phyloP scores from a whole-genome alignment of 305 asterid species.

The Fraxinus xanthoxyloides region DNA sequence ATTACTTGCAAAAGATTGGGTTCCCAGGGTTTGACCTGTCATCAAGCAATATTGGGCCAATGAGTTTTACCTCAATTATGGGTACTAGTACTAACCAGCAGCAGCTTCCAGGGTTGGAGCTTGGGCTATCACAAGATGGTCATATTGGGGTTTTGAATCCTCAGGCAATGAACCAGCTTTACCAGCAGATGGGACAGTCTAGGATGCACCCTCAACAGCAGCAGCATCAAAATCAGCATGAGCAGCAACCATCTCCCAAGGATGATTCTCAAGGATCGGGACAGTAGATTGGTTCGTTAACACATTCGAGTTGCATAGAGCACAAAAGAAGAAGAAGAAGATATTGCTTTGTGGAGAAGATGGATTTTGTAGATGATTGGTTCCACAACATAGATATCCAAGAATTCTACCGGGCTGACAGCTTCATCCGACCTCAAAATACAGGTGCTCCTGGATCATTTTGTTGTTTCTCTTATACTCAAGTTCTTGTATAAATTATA shows the following conservation, averaged over 20 bases:
- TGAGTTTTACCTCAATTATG: conserved; percentile 55
- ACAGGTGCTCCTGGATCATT: conserved; percentile 29
- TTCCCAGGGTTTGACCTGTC: conserved; percentile 57
- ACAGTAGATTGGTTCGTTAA: conserved; percentile 28
- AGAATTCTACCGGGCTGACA: conserved; percentile 16
- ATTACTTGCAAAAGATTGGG: conserved; percentile 49
- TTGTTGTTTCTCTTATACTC: background rate
- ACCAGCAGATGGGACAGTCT: conserved; percentile 54
- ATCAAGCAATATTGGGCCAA: conserved; percentile 30
- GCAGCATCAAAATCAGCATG: conserved; percentile 14
- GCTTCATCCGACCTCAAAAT: conserved; percentile 28
- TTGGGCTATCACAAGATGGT: conserved; percentile 71
- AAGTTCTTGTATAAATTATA: conserved; percentile 29
- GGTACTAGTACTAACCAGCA: conserved; percentile 40
- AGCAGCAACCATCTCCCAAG: conserved; percentile 42
- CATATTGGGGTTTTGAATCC: conserved; percentile 50
- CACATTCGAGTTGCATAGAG: background rate
- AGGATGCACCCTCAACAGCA: conserved; percentile 31
- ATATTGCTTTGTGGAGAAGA: conserved; percentile 1
- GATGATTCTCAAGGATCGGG: conserved; percentile 70
- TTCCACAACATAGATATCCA: background rate
- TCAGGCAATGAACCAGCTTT: conserved; percentile 55
- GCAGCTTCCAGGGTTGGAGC: conserved; percentile 63
- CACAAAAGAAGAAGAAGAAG: background rate
- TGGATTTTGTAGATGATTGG: conserved; percentile 19